These are phyloP conservation scores for Solanum aculeatissimum DNA, from an alignment of 305 asterid genomes.

Conservation along the genomic window DNA sequence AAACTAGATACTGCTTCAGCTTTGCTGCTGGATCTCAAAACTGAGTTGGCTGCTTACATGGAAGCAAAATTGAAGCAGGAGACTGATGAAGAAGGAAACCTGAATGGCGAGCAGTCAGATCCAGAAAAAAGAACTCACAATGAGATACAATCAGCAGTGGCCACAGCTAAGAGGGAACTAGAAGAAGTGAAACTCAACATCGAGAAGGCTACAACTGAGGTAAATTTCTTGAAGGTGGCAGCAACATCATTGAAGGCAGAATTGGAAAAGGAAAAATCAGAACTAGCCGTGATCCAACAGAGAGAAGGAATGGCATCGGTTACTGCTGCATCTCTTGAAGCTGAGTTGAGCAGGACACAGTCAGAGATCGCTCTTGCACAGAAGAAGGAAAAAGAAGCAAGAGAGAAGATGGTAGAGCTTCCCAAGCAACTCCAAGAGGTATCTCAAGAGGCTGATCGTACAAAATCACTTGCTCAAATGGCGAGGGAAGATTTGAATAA, in stretches of 20 bases:
- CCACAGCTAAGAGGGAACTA: constrained; percentile 61
- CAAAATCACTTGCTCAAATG: constrained; percentile 33
- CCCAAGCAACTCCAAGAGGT: constrained; percentile 59
- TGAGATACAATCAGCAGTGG: constrained; percentile 46
- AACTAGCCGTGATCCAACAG: constrained; percentile 34
- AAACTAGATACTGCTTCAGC: constrained; percentile 45
- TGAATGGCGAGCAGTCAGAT: constrained; percentile 16
- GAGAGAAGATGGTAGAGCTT: constrained; percentile 55
- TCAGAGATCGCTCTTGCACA: constrained; percentile 40
- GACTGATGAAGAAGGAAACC: constrained; percentile 19
- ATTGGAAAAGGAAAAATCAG: constrained; percentile 56
- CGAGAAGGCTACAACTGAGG: constrained; percentile 50
- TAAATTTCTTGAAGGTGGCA: constrained; percentile 50
- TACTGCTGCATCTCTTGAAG: constrained; percentile 57
- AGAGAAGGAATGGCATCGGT: constrained; percentile 64
- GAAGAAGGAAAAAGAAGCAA: constrained; percentile 52
- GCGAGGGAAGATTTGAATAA: constrained; percentile 47
- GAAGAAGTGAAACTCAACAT: constrained; percentile 50
- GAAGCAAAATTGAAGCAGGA: constrained; percentile 38
- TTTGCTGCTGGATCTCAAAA: constrained; percentile 49
- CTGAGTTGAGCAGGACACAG: constrained; percentile 41
- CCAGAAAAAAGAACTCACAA: constrained; percentile 41
- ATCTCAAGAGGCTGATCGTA: constrained; percentile 56
- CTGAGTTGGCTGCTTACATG: constrained; percentile 80
- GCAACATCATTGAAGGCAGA: constrained; percentile 50